A percentile compares a stretch with the other conserved stretches of the same genome.
phyloP scores from a whole-genome alignment of 116 monocot genomes.

The Phalaenopsis hybrid region DNA sequence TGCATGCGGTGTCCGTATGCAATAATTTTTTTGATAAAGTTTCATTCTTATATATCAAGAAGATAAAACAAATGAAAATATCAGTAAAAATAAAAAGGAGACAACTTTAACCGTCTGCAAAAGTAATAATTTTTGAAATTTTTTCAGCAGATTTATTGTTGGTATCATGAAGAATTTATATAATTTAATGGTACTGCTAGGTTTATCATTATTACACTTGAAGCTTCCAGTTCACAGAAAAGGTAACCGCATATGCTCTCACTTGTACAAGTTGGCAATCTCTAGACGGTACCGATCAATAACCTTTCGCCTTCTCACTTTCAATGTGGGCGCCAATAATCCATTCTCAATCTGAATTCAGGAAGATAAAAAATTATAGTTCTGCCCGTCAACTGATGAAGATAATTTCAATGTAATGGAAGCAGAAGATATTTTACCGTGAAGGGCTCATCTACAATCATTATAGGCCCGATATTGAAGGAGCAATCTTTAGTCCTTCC shows the following conservation, averaged over 20 bases:
- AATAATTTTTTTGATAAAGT: too few relatives aligned
- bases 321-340: constrained; percentile 93
- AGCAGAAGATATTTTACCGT: constrained; percentile 35
- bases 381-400: background rate
- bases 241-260: background rate
- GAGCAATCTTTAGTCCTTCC: constrained; percentile 70
- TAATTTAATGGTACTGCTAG: too few relatives aligned
- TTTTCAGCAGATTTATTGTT: too few relatives aligned
- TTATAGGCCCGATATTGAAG: constrained; percentile 72
- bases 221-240: too few relatives aligned
- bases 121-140: too few relatives aligned
- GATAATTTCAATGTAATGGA: background rate
- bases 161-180: too few relatives aligned
- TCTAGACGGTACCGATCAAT: constrained; percentile 43
- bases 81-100: too few relatives aligned
- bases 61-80: too few relatives aligned
- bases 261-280: constrained; percentile 60
- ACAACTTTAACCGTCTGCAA: too few relatives aligned
- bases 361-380: background rate
- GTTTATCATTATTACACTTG: too few relatives aligned
- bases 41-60: too few relatives aligned
- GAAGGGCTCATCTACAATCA: constrained; percentile 74
- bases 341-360: constrained; percentile 75
- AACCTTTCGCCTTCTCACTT: constrained; percentile 74
- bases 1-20: too few relatives aligned